phyloP scores from a whole-genome alignment of 2,329 filamentous ascomycete species.

The Aspergillus ochraceus region DNA sequence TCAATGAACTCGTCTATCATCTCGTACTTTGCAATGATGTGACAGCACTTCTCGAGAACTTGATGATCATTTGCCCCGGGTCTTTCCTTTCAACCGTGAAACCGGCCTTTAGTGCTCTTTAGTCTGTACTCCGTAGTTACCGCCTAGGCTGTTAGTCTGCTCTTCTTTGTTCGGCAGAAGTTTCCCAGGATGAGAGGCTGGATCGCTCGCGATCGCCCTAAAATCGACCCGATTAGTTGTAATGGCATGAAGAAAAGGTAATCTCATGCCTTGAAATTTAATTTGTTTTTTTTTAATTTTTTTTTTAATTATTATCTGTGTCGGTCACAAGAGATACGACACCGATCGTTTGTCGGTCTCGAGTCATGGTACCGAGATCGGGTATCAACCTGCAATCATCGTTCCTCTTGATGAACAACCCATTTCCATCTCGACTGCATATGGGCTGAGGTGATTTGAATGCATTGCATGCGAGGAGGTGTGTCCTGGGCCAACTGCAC shows the following conservation, averaged over 20 bases:
- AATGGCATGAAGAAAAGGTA: background rate
- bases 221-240: conserved; percentile 1
- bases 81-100: background rate
- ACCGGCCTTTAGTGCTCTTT: background rate
- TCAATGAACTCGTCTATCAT: no score
- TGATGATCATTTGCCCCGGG: no score
- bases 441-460: background rate
- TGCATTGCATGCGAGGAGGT: background rate
- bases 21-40: no score
- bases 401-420: no score
- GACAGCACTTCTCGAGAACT: no score
- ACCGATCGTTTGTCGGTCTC: background rate
- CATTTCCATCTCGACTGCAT: background rate
- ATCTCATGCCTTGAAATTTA: background rate
- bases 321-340: background rate
- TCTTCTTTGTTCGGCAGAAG: background rate
- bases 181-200: background rate
- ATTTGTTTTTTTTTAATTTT: no score
- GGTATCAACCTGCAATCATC: no score
- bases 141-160: background rate
- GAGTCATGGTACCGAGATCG: background rate
- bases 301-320: no score
- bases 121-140: background rate
- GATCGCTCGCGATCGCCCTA: conserved; percentile 8
- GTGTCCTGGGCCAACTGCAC: background rate